Evolutionary conservation across 2,329 filamentous ascomycete genomes (phyloP).

Genomic region (Mycosphaerella sp.): DNA sequence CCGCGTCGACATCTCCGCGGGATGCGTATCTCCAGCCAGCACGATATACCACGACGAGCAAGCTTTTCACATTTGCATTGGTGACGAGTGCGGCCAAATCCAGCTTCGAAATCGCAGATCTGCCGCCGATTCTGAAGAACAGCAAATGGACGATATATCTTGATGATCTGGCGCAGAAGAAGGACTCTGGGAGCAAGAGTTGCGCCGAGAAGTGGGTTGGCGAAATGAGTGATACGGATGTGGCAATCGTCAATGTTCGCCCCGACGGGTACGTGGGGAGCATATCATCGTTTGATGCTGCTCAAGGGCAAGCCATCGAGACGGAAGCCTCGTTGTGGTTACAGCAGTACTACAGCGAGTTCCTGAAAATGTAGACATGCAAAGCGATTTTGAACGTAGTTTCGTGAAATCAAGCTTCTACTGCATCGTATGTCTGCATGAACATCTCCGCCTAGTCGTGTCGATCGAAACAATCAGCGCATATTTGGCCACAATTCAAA

Average conservation of each 20-base stretch:
- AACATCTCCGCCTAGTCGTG: background rate
- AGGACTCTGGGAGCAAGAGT: slow-evolving; percentile 41
- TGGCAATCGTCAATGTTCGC: slow-evolving; percentile 61
- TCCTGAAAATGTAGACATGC: slow-evolving; percentile 30
- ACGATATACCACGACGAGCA: slow-evolving; percentile 61
- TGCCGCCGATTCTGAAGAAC: slow-evolving; percentile 56
- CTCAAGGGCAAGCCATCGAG: background rate
- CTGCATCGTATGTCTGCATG: background rate
- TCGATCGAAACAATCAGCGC: too few species aligned
- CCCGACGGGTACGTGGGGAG: slow-evolving; percentile 69
- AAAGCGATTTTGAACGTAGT: background rate
- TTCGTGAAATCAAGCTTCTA: background rate
- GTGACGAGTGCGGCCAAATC: slow-evolving; percentile 61
- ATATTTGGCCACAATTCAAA: too few species aligned
- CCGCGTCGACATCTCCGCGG: slow-evolving; percentile 51
- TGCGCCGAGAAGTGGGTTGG: slow-evolving; percentile 67
- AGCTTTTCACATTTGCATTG: slow-evolving; percentile 62
- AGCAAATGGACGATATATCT: slow-evolving; percentile 68
- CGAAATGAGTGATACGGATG: slow-evolving; percentile 49
- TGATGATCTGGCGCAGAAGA: slow-evolving; percentile 55
- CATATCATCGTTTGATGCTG: slow-evolving; percentile 42
- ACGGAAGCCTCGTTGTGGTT: slow-evolving; percentile 40
- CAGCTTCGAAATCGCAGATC: slow-evolving; percentile 58
- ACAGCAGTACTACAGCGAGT: slow-evolving; percentile 47
- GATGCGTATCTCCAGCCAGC: slow-evolving; percentile 62